Conservation (phyloP, 495 filamentous ascomycete genomes). For the Penicillium ucsense region DNA sequence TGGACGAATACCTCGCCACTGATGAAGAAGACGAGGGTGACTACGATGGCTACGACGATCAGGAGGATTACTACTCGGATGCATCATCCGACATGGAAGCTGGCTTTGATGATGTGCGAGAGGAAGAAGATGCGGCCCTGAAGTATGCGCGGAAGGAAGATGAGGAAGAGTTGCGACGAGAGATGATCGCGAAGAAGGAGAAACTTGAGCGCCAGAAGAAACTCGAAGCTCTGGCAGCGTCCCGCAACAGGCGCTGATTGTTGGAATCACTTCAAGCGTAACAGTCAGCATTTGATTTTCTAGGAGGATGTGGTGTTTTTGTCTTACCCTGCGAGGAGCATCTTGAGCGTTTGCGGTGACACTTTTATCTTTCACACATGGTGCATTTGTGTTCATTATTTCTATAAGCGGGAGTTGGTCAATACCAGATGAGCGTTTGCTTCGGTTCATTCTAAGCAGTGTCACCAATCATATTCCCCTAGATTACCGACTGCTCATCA, state of each 20-base stretch:
- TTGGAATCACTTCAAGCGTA: not conserved
- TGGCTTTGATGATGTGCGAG: constrained; percentile 46
- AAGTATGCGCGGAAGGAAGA: constrained; percentile 47
- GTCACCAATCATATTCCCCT: too few relatives aligned
- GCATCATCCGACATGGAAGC: constrained; percentile 59
- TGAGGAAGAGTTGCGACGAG: constrained; percentile 43
- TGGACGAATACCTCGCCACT: constrained; percentile 39
- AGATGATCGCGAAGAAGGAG: constrained; percentile 43
- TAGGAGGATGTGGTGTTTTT: constrained; percentile 6
- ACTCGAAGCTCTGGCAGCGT: constrained; percentile 33
- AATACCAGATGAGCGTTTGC: too few relatives aligned
- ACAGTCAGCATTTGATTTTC: constrained; percentile 5
- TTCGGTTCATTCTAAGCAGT: too few relatives aligned
- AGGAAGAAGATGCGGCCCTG: constrained; percentile 46
- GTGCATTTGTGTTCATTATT: not conserved
- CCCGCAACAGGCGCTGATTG: constrained; percentile 22
- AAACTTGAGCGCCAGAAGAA: constrained; percentile 49
- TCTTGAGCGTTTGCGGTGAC: too few relatives aligned
- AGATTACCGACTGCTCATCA: too few relatives aligned
- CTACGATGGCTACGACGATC: constrained; percentile 21
- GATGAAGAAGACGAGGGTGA: constrained; percentile 41
- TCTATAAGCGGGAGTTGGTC: not conserved
- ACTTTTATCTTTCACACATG: too few relatives aligned
- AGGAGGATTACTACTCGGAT: constrained; percentile 48
- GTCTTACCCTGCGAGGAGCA: too few relatives aligned